Percentiles rank a stretch among this genome's conserved stretches.
Conservation (phyloP, 2,329 filamentous ascomycete species). For the Amesomyces nigricolor region DNA sequence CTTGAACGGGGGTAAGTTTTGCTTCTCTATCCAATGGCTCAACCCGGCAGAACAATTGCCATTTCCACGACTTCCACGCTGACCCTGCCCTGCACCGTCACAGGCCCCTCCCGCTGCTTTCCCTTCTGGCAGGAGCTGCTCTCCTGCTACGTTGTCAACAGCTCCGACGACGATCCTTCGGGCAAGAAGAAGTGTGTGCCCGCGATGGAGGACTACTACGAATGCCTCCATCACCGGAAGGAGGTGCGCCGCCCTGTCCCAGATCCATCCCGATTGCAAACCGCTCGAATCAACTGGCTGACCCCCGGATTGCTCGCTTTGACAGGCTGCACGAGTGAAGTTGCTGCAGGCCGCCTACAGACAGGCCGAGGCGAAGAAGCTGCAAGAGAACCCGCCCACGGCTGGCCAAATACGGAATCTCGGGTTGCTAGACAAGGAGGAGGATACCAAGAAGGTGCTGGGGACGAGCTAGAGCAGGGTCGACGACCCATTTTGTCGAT, state of each 20-base stretch:
- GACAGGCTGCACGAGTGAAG: constrained; percentile 68
- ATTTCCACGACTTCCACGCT: constrained; percentile 10
- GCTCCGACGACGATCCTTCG: constrained; percentile 66
- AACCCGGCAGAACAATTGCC: constrained; percentile 1
- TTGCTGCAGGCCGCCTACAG: constrained; percentile 80
- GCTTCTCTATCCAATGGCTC: constrained; percentile 9
- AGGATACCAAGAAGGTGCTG: constrained; percentile 63
- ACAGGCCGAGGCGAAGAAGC: constrained; percentile 67
- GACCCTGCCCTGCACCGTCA: constrained; percentile 4
- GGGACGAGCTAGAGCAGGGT: constrained; percentile 28
- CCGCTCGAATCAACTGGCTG: constrained; percentile 1
- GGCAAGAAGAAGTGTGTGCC: constrained; percentile 85
- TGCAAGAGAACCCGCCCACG: constrained; percentile 74
- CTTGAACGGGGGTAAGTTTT: constrained; percentile 66
- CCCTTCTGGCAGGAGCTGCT: constrained; percentile 99
- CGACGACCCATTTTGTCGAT: constrained; percentile 16
- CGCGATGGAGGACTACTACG: constrained; percentile 92
- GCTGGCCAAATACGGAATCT: constrained; percentile 83
- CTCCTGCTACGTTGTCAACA: constrained; percentile 96
- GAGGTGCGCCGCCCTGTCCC: constrained; percentile 58
- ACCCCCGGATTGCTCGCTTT: constrained; percentile 6
- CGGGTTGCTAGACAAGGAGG: constrained; percentile 76
- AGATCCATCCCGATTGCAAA: neutral
- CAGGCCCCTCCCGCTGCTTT: constrained; percentile 76
- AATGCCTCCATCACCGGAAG: constrained; percentile 98